These are phyloP conservation scores for Aspergillus panamensis DNA, from an alignment of 495 filamentous ascomycete species.

Conservation along the genomic window DNA sequence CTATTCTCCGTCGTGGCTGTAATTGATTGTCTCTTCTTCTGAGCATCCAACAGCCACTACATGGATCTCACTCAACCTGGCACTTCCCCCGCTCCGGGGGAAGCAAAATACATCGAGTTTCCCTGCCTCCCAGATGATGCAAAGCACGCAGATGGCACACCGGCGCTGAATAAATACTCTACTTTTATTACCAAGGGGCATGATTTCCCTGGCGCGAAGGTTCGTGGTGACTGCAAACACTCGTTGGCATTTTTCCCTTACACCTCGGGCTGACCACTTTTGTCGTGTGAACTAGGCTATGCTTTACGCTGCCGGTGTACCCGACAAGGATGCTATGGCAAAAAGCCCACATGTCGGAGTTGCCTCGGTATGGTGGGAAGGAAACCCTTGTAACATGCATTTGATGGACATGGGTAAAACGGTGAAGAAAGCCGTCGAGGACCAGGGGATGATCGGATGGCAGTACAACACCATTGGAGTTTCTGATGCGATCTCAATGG, in stretches of 20 bases:
- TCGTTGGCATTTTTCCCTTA: not conserved
- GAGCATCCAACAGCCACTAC: not conserved
- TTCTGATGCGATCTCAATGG: constrained; percentile 94
- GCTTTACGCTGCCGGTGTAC: constrained; percentile 92
- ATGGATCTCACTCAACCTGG: constrained; percentile 31
- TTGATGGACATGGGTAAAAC: constrained; percentile 82
- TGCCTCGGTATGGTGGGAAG: constrained; percentile 96
- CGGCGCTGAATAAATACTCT: constrained; percentile 66
- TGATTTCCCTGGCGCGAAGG: constrained; percentile 93
- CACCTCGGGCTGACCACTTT: not conserved
- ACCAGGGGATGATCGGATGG: constrained; percentile 87
- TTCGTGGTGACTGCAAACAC: constrained; percentile 27
- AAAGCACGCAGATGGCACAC: constrained; percentile 57
- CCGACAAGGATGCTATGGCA: constrained; percentile 79
- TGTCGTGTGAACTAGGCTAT: constrained; percentile 61
- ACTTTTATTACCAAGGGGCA: constrained; percentile 72
- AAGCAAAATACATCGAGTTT: constrained; percentile 62
- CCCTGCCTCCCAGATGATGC: constrained; percentile 53
- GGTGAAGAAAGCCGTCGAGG: constrained; percentile 79
- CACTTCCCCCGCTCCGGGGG: constrained; percentile 25
- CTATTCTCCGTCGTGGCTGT: not conserved
- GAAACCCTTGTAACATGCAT: constrained; percentile 81
- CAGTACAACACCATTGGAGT: constrained; percentile 94
- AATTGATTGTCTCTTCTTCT: not conserved
- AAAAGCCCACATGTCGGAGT: constrained; percentile 85